Conservation (phyloP, 768 basidiomycete species). For the Suillus paluster region DNA sequence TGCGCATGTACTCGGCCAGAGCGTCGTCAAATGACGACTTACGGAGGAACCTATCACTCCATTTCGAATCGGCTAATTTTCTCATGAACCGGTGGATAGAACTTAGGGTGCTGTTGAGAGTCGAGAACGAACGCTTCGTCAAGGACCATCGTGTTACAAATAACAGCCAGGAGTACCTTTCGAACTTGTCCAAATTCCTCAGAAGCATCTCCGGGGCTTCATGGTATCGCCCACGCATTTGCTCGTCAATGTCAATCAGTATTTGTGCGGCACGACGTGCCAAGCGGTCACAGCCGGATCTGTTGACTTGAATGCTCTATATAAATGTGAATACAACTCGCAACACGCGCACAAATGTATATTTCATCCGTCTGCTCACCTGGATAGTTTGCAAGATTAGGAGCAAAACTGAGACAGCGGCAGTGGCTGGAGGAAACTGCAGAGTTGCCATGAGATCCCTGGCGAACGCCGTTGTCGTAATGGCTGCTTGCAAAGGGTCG, state of each 20-base stretch:
- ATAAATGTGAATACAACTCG: conserved; percentile 11
- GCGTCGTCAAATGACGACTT: conserved; percentile 46
- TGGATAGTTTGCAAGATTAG: conserved; percentile 51
- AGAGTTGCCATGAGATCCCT: conserved; percentile 37
- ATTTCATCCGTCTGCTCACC: conserved; percentile 28
- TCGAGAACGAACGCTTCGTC: not conserved
- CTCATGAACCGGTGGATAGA: conserved; percentile 46
- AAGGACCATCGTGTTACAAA: not conserved
- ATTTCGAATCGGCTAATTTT: conserved; percentile 42
- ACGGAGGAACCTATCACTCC: conserved; percentile 45
- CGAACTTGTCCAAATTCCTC: conserved; percentile 45
- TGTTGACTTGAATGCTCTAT: conserved; percentile 41
- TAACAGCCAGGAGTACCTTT: conserved; percentile 33
- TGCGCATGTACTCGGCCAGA: conserved; percentile 35
- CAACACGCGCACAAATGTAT: not conserved
- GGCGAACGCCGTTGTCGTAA: conserved; percentile 33
- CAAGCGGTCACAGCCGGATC: conserved; percentile 41
- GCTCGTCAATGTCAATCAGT: conserved; percentile 46
- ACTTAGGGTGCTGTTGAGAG: conserved; percentile 38
- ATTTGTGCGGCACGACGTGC: conserved; percentile 47
- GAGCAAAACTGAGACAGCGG: conserved; percentile 44
- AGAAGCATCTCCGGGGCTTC: conserved; percentile 44
- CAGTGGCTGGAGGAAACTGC: conserved; percentile 48
- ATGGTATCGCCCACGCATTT: conserved; percentile 51
- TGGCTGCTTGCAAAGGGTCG: conserved; percentile 35